A percentile compares a stretch with the other conserved stretches of the same genome.
Evolutionary conservation across 345 rosid genomes (phyloP).

Genomic region (Eucalyptus erythrocorys): DNA sequence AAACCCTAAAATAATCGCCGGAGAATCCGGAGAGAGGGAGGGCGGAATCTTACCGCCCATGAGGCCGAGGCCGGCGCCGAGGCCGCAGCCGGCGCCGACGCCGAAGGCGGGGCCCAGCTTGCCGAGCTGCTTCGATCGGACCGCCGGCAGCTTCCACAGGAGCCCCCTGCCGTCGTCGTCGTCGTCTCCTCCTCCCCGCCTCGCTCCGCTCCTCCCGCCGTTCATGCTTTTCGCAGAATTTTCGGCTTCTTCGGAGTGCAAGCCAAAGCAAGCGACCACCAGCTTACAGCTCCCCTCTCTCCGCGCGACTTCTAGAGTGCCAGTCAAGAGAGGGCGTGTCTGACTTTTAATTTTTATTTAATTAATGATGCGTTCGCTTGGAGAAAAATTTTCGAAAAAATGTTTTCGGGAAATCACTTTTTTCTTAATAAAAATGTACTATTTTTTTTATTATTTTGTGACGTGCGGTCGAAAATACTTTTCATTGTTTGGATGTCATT

Average conservation of each 20-base stretch:
- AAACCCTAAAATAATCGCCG: neutral
- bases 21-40: neutral
- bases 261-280: neutral
- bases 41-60: conserved; percentile 45
- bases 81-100: conserved; percentile 74
- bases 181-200: conserved; percentile 16
- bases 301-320: neutral
- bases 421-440: no score
- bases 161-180: conserved; percentile 28
- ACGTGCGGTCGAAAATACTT: no score
- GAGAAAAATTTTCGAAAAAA: no score
- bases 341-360: neutral
- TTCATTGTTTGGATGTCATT: no score
- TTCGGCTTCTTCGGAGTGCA: neutral
- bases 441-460: no score
- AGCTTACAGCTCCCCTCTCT: neutral
- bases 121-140: conserved; percentile 47
- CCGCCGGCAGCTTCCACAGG: conserved; percentile 77
- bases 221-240: neutral
- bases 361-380: no score
- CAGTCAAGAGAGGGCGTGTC: neutral
- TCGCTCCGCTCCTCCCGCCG: neutral
- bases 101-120: conserved; percentile 83
- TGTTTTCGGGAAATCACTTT: no score
- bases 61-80: conserved; percentile 74